Evolutionary conservation across 164 flowering plant species (phyloP), one percentile per base, ranked within the genome.

Genomic region (Nymphaea thermarum): DNA sequence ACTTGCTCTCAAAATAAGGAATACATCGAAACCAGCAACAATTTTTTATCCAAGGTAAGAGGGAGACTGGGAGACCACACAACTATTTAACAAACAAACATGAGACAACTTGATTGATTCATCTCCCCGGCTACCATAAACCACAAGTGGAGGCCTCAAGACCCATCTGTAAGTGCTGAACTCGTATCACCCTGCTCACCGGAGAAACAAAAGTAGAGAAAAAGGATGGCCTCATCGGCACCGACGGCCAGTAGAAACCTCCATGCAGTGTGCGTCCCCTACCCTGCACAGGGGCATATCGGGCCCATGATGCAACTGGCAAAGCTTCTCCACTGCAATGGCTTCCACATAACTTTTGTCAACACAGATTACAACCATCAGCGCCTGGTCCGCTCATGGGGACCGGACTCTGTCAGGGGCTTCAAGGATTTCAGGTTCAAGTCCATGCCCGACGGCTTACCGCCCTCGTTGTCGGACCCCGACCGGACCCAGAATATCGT

Each of bases 401-500:
- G 86, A 8, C 72, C 77, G 10, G 69, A 69, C 8, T 65, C 81
- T 4, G 68, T 84, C 8, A 65, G 60, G 3, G 84, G 77, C 59
- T 25, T 74, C 4, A 68, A 77, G 0, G 71, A 71, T 45, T 86
- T 86, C 65, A 76, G 69, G 0, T 86, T 82, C 70, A 73, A 72
- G 5, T 66, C 82, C 43, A 82, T 86, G n/a, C 82, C 85, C 2
- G 90, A 84, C 64, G 86, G 89, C 17, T 77, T 83, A 3, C 83
- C 83, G 2, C 77, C 76, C 0, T 51, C n/a, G n/a, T n/a, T n/a
- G n/a, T n/a, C 78, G 0, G 79, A 81, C 45, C 57, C n/a, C 3
- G 78, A 82, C 4, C 73, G 69, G 61, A 82, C 85, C 42, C 89
- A 83, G 69, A 80, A 83, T 66, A 71, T 81, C 4, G 79, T 82